Conservation (phyloP, 1,139 yeast genomes). For the Lodderomyces metapsilosis region DNA sequence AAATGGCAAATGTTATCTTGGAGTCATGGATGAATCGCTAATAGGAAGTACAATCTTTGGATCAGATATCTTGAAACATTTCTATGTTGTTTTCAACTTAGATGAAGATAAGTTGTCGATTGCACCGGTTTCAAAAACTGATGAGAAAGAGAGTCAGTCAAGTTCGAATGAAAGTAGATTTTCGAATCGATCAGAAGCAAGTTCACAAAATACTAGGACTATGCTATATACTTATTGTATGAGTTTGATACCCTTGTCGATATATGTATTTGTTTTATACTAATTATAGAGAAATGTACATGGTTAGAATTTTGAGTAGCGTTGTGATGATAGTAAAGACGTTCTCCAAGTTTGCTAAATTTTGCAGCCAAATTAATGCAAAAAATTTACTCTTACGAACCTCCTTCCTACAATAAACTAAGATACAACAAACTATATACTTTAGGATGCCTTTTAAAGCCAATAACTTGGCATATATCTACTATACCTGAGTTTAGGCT, state of each 20-base stretch:
- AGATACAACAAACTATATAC: too few relatives aligned
- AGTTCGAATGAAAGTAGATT: not conserved
- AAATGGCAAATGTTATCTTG: constrained; percentile 17
- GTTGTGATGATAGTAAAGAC: too few relatives aligned
- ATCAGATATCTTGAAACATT: constrained; percentile 24
- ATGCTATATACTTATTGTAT: constrained; percentile 4
- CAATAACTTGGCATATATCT: too few relatives aligned
- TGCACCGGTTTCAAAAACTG: constrained; percentile 3
- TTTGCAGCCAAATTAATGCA: not conserved
- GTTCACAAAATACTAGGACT: not conserved
- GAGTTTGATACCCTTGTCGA: constrained; percentile 7
- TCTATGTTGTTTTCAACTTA: constrained; percentile 27
- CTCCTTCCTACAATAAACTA: too few relatives aligned
- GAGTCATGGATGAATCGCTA: constrained; percentile 16
- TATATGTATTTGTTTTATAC: constrained; percentile 6
- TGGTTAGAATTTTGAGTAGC: not conserved
- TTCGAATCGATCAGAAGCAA: not conserved
- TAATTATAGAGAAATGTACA: not conserved
- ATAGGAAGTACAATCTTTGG: constrained; percentile 18
- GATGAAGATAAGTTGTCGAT: constrained; percentile 14
- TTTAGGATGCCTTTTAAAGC: too few relatives aligned
- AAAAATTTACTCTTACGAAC: not conserved
- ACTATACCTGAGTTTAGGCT: too few relatives aligned
- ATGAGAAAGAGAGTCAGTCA: not conserved
- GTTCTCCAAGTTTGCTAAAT: too few relatives aligned